phyloP scores from a whole-genome alignment of 192 early-diverging fungal species.

The Coemansia sp. region DNA sequence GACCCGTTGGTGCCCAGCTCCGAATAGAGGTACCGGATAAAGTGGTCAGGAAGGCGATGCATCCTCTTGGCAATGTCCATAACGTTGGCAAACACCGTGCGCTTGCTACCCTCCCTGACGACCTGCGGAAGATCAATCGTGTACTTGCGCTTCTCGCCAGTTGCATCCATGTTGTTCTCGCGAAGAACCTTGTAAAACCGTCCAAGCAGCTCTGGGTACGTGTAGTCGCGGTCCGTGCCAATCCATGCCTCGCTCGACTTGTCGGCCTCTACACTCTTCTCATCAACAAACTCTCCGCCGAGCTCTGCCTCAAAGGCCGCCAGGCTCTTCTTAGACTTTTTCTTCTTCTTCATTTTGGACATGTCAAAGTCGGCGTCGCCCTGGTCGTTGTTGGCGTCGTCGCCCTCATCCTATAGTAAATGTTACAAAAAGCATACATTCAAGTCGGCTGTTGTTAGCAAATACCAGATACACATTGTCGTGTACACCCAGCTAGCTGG shows the following conservation, averaged over 20 bases:
- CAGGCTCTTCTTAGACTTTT: constrained; percentile 73
- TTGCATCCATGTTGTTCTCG: constrained; percentile 92
- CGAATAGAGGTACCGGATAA: constrained; percentile 96
- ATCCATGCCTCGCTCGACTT: constrained; percentile 77
- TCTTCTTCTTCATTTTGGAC: constrained; percentile 60
- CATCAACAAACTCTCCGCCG: constrained; percentile 59
- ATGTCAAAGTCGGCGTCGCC: constrained; percentile 45
- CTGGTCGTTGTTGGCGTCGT: constrained; percentile 25
- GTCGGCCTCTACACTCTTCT: constrained; percentile 41
- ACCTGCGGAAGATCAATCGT: constrained; percentile 93
- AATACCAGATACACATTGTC: too few species aligned
- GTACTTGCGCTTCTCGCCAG: constrained; percentile 90
- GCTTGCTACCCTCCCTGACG: constrained; percentile 90
- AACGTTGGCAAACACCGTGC: constrained; percentile 94
- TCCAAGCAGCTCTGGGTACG: constrained; percentile 85
- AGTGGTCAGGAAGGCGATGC: constrained; percentile 93
- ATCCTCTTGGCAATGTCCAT: constrained; percentile 94
- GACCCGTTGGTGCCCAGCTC: constrained; percentile 99
- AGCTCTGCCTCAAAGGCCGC: constrained; percentile 84
- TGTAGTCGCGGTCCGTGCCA: constrained; percentile 88
- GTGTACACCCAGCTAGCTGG: too few species aligned
- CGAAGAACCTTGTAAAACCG: constrained; percentile 90
- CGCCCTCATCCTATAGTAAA: constrained; percentile 39
- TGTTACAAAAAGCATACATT: neutral
- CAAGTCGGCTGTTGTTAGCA: too few species aligned